Percentiles rank a stretch among this genome's conserved stretches.
Conservation (phyloP, 352 stramenopile genomes). For the Globisporangium apiculatum region DNA sequence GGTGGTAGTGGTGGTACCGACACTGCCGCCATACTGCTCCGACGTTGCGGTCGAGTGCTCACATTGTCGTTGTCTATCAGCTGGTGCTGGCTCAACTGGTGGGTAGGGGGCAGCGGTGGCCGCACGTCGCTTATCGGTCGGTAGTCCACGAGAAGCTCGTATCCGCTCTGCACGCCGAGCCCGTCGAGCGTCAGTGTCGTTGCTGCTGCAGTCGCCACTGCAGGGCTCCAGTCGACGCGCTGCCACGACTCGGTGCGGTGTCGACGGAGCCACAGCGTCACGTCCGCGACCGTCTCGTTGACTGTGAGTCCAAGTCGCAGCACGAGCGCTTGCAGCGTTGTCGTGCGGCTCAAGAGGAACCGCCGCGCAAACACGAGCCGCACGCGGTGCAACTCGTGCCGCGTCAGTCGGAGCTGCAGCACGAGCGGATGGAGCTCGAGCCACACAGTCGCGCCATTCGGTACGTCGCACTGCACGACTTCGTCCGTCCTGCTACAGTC, state of each 20-base stretch:
- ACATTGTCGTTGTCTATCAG: slow-evolving; percentile 16
- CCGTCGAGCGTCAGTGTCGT: slow-evolving; percentile 22
- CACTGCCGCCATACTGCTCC: slow-evolving; percentile 3
- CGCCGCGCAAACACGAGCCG: slow-evolving; percentile 46
- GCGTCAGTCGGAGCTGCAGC: slow-evolving; percentile 47
- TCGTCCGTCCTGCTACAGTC: not conserved
- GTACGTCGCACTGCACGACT: not conserved
- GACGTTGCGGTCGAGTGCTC: slow-evolving; percentile 1
- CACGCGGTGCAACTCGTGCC: slow-evolving; percentile 48
- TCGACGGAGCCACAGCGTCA: slow-evolving; percentile 58
- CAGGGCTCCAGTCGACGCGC: slow-evolving; percentile 43
- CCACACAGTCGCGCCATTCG: not conserved
- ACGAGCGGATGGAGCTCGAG: slow-evolving; percentile 53
- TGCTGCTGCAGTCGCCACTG: slow-evolving; percentile 18
- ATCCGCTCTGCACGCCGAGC: slow-evolving; percentile 34
- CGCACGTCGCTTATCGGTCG: slow-evolving; percentile 21
- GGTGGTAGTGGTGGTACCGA: slow-evolving; percentile 11
- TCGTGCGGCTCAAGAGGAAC: slow-evolving; percentile 30
- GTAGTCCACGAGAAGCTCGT: slow-evolving; percentile 70
- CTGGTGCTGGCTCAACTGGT: slow-evolving; percentile 10
- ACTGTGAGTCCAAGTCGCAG: slow-evolving; percentile 43
- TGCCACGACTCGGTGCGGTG: slow-evolving; percentile 49
- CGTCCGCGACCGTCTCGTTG: slow-evolving; percentile 42
- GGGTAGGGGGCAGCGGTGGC: no score
- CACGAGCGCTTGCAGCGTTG: slow-evolving; percentile 52